Evolutionary conservation across 164 flowering plant species (phyloP).

Genomic region (Aristolochia californica): DNA sequence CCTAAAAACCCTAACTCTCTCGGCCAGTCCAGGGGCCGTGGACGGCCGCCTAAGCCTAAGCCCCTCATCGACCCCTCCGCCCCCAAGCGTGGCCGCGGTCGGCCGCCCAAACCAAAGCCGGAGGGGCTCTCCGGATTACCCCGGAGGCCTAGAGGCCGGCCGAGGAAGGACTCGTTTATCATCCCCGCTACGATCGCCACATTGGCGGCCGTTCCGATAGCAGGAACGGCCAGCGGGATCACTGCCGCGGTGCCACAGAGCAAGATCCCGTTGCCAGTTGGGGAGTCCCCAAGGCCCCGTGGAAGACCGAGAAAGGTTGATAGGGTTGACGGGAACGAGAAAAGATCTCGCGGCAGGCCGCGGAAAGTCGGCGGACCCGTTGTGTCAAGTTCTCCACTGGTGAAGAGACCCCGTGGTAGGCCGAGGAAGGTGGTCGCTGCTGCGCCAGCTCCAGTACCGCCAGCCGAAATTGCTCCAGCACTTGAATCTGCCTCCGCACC

Average conservation of each 20-base stretch:
- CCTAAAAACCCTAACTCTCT: not conserved
- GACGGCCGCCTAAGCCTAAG: slow-evolving; percentile 1
- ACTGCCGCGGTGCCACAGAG: not conserved
- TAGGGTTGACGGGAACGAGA: not conserved
- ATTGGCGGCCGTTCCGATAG: too few relatives aligned
- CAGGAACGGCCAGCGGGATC: not conserved
- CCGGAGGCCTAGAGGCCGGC: slow-evolving; percentile 3
- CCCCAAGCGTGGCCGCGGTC: not conserved
- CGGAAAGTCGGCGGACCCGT: not conserved
- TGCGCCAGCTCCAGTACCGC: too few relatives aligned
- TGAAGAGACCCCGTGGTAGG: slow-evolving; percentile 5
- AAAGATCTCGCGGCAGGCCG: slow-evolving; percentile 7
- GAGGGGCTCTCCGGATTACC: not conserved
- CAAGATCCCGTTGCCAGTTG: not conserved
- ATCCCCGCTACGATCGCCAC: not conserved
- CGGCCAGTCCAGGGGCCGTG: not conserved
- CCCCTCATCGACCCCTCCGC: not conserved
- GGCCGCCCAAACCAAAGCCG: slow-evolving; percentile 4
- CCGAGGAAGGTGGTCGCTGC: not conserved
- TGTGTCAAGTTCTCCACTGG: not conserved
- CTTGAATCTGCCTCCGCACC: too few relatives aligned
- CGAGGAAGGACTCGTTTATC: not conserved
- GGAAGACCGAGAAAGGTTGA: not conserved
- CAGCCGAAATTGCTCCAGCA: too few relatives aligned
- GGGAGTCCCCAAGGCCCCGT: not conserved